Conservation (phyloP, 176 grass and related monocot species). For the Avena eriantha region DNA sequence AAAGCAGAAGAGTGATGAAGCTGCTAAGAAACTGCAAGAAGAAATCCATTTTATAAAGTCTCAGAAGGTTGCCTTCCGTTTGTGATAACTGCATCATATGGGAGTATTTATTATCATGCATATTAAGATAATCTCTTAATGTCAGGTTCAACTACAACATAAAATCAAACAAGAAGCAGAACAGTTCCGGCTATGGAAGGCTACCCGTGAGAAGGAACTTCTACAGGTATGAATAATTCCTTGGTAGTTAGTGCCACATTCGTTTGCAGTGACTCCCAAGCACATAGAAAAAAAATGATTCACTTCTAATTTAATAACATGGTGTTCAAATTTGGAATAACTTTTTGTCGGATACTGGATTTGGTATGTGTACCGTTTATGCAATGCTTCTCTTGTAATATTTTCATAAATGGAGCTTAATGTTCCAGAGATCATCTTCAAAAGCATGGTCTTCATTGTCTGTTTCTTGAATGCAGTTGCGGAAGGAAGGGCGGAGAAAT, state of each 20-base stretch:
- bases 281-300: conserved; percentile 35
- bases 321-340: conserved; percentile 1
- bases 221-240: conserved; percentile 61
- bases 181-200: conserved; percentile 95
- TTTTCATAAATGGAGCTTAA: conserved; percentile 18
- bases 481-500: conserved; percentile 93
- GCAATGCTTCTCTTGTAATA: conserved; percentile 26
- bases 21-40: conserved; percentile 97
- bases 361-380: conserved; percentile 10
- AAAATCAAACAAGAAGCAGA: conserved; percentile 99
- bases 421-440: conserved; percentile 5
- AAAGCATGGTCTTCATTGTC: conserved; percentile 21
- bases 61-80: conserved; percentile 72
- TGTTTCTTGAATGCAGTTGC: conserved; percentile 62
- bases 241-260: not conserved
- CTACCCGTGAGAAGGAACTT: conserved; percentile 98
- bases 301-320: not conserved
- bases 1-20: conserved; percentile 98
- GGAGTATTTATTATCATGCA: not conserved
- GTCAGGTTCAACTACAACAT: conserved; percentile 90
- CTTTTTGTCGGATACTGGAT: not conserved
- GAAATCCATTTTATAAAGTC: conserved; percentile 97
- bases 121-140: conserved; percentile 31
- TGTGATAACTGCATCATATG: conserved; percentile 14
- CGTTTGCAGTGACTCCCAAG: conserved; percentile 2